Evolutionary conservation across 305 asterid genomes (phyloP).

Genomic region (Petunia hybrid): DNA sequence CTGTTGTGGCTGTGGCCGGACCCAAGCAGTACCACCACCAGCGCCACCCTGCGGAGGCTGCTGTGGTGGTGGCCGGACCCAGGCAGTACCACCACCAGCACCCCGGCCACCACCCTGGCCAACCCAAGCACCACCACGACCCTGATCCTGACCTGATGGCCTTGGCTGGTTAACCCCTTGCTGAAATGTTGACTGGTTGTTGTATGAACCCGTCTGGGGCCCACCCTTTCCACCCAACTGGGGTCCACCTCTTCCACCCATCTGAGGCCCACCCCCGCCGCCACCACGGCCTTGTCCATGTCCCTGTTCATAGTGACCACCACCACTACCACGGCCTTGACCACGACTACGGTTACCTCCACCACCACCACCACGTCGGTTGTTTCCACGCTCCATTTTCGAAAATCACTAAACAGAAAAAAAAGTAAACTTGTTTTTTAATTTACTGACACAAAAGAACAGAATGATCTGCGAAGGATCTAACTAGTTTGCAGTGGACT

Average conservation of each 20-base stretch:
- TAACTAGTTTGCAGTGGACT: background rate
- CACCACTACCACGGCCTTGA: constrained; percentile 38
- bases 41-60: background rate
- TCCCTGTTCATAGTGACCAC: background rate
- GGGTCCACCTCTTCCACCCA: constrained; percentile 33
- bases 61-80: constrained; percentile 13
- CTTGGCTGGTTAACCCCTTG: constrained; percentile 42
- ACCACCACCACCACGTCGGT: constrained; percentile 40
- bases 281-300: constrained; percentile 35
- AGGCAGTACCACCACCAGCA: background rate
- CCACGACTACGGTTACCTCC: constrained; percentile 38
- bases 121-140: constrained; percentile 23
- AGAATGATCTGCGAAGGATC: background rate
- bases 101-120: constrained; percentile 1
- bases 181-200: constrained; percentile 32
- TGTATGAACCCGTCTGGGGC: constrained; percentile 26
- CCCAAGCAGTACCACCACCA: background rate
- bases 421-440: background rate
- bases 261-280: constrained; percentile 26
- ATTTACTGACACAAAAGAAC: background rate
- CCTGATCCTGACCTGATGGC: constrained; percentile 30
- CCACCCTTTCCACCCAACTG: constrained; percentile 33
- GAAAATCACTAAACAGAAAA: background rate
- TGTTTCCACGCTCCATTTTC: constrained; percentile 45
- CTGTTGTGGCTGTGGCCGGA: constrained; percentile 35